Conservation (phyloP, 2,329 filamentous ascomycete species). For the Hypoxylon sp. region DNA sequence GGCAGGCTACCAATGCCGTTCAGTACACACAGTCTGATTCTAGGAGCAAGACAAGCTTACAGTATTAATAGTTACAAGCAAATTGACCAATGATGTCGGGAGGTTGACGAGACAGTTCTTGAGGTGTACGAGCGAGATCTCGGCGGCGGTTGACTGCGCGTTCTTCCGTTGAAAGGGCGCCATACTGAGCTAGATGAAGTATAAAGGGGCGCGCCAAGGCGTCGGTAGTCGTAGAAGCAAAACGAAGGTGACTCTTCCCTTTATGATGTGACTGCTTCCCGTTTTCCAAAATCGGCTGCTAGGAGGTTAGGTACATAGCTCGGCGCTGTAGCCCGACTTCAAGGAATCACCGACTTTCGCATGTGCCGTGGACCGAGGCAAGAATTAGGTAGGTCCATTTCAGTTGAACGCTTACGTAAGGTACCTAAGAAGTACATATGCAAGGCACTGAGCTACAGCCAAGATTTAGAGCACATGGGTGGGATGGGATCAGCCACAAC, state of each 20-base stretch:
- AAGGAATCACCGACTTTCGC: constrained; percentile 10
- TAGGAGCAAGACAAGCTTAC: constrained; percentile 64
- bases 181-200: constrained; percentile 41
- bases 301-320: no score
- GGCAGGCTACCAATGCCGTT: constrained; percentile 70
- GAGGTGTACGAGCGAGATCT: constrained; percentile 86
- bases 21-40: constrained; percentile 33
- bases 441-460: constrained; percentile 18
- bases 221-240: background rate
- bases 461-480: constrained; percentile 1
- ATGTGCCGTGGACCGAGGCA: constrained; percentile 48
- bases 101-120: constrained; percentile 97
- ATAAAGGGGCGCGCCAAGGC: background rate
- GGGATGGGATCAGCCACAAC: constrained; percentile 5
- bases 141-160: constrained; percentile 76
- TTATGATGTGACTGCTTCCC: constrained; percentile 3
- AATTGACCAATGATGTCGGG: constrained; percentile 82
- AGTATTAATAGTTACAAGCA: constrained; percentile 90
- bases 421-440: background rate
- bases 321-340: background rate
- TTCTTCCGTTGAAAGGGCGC: constrained; percentile 62
- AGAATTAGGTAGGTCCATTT: constrained; percentile 17
- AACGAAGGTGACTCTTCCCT: background rate
- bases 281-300: constrained; percentile 13
- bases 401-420: background rate